Evolutionary conservation across 1,284 basidiomycete species (phyloP).

Genomic region (Lentinula novae-zelandiae): DNA sequence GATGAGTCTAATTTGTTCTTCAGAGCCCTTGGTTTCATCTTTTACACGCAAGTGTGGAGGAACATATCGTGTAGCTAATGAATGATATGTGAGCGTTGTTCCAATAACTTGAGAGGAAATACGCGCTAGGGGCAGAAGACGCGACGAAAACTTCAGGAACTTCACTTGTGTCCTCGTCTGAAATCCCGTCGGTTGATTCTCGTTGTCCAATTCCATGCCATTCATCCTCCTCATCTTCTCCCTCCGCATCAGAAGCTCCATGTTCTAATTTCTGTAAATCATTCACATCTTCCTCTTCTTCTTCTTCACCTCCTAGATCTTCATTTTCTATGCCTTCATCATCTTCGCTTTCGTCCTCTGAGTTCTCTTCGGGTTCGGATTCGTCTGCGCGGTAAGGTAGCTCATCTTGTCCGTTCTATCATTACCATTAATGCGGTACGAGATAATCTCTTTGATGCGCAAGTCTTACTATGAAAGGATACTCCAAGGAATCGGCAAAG

Average conservation of each 20-base stretch:
- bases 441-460: slow-evolving; percentile 21
- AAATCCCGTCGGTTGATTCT: slow-evolving; percentile 21
- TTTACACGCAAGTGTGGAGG: slow-evolving; percentile 61
- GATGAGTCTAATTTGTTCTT: slow-evolving; percentile 62
- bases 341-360: slow-evolving; percentile 5
- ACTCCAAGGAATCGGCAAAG: slow-evolving; percentile 40
- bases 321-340: slow-evolving; percentile 12
- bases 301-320: slow-evolving; percentile 5
- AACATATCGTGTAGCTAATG: slow-evolving; percentile 47
- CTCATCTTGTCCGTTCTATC: not conserved
- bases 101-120: slow-evolving; percentile 9
- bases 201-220: slow-evolving; percentile 21
- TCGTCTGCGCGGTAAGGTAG: slow-evolving; percentile 5
- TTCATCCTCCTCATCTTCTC: slow-evolving; percentile 29
- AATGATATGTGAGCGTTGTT: not conserved
- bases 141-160: not conserved
- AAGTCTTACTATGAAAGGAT: slow-evolving; percentile 25
- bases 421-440: slow-evolving; percentile 2
- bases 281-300: slow-evolving; percentile 14
- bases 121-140: slow-evolving; percentile 2
- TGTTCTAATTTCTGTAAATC: slow-evolving; percentile 9
- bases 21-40: slow-evolving; percentile 37
- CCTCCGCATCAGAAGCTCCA: slow-evolving; percentile 17
- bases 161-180: slow-evolving; percentile 9
- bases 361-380: not conserved